Percentiles rank a stretch among this genome's conserved stretches.
phyloP scores from a whole-genome alignment of 192 early-diverging fungal species.

The Polychytrium aggregatum region DNA sequence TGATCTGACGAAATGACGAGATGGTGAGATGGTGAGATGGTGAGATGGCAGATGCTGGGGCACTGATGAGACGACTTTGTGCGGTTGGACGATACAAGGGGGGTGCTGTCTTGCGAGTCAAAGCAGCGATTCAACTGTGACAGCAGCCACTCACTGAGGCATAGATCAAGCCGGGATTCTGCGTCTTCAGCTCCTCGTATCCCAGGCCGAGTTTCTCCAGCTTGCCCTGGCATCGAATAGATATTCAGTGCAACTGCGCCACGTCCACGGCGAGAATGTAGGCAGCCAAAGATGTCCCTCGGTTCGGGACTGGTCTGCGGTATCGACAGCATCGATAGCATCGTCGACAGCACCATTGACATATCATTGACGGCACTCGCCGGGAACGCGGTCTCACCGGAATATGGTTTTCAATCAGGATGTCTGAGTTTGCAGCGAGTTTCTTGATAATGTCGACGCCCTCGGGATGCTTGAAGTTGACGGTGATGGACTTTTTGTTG shows the following conservation, averaged over 20 bases:
- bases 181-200: constrained; percentile 48
- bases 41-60: not conserved
- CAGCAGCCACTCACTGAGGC: constrained; percentile 60
- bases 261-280: no score
- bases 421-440: constrained; percentile 58
- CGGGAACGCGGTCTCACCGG: constrained; percentile 25
- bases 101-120: no score
- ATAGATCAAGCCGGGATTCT: constrained; percentile 79
- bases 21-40: no score
- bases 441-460: constrained; percentile 56
- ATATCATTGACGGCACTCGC: not conserved
- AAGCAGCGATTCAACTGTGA: no score
- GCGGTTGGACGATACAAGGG: not conserved
- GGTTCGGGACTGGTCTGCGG: no score
- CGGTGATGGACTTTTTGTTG: constrained; percentile 81
- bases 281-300: no score
- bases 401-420: constrained; percentile 87
- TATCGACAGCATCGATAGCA: no score
- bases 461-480: constrained; percentile 62
- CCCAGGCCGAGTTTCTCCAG: constrained; percentile 64
- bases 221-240: no score
- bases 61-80: not conserved
- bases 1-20: constrained; percentile 10
- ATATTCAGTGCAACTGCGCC: no score
- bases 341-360: not conserved